These are phyloP conservation scores for Chaetomium cochliodes DNA, from an alignment of 495 filamentous ascomycete genomes.

Conservation along the genomic window DNA sequence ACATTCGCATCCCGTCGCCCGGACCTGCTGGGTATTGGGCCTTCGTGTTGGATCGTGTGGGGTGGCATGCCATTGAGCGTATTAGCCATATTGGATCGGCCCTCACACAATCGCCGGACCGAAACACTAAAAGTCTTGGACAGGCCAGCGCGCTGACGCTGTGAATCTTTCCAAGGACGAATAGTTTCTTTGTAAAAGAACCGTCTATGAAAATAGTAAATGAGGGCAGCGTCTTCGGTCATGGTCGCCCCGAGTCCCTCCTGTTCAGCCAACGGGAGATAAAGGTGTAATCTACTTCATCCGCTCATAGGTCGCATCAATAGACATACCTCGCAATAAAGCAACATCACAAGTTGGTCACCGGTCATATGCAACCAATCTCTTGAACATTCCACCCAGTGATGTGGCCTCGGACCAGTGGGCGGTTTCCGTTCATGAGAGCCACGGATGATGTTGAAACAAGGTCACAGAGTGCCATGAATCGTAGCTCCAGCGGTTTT, in stretches of 20 bases:
- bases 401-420: neutral
- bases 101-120: neutral
- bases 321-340: neutral
- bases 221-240: neutral
- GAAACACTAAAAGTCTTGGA: neutral
- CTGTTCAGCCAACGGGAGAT: neutral
- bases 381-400: neutral
- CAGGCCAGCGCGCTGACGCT: neutral
- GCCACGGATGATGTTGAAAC: conserved; percentile 6
- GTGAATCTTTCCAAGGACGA: neutral
- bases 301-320: neutral
- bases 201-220: neutral
- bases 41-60: conserved; percentile 8
- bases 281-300: neutral
- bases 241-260: neutral
- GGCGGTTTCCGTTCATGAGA: neutral
- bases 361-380: neutral
- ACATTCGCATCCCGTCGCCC: conserved; percentile 17
- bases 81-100: conserved; percentile 24
- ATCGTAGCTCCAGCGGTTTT: no score
- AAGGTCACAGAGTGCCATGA: neutral
- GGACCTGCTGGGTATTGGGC: conserved; percentile 4
- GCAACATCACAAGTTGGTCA: neutral
- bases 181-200: neutral
- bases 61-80: conserved; percentile 2